Conservation (phyloP, 2,329 filamentous ascomycete genomes). For the Fusarium xyrophilum region DNA sequence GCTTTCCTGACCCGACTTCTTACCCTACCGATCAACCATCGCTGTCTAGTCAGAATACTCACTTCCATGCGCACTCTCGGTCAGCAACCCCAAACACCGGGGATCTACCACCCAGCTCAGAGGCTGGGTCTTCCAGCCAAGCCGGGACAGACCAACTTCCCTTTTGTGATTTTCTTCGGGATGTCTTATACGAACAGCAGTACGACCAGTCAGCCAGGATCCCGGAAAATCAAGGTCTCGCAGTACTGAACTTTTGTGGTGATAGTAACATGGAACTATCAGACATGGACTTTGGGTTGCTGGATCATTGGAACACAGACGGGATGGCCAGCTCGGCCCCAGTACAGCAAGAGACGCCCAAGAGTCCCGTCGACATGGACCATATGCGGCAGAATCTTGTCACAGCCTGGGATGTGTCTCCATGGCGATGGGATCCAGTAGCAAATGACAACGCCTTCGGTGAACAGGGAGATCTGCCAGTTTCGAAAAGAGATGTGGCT, state of each 20-base stretch:
- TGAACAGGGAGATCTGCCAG: slow-evolving; percentile 55
- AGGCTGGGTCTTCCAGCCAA: slow-evolving; percentile 16
- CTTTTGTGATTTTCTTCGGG: slow-evolving; percentile 59
- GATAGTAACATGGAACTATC: slow-evolving; percentile 59
- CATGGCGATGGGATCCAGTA: slow-evolving; percentile 58
- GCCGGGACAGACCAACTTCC: slow-evolving; percentile 49
- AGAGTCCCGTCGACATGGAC: slow-evolving; percentile 51
- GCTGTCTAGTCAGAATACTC: slow-evolving; percentile 21
- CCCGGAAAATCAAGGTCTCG: slow-evolving; percentile 51
- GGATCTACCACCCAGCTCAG: slow-evolving; percentile 27
- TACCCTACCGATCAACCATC: slow-evolving; percentile 22
- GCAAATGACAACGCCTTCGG: slow-evolving; percentile 53
- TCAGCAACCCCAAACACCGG: slow-evolving; percentile 33
- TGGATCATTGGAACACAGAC: slow-evolving; percentile 57
- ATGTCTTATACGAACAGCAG: slow-evolving; percentile 58
- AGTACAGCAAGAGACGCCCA: slow-evolving; percentile 35
- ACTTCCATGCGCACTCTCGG: slow-evolving; percentile 25
- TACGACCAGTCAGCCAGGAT: slow-evolving; percentile 46
- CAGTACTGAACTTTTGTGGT: slow-evolving; percentile 59
- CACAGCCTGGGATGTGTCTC: slow-evolving; percentile 58
- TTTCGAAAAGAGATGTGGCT: slow-evolving; percentile 50
- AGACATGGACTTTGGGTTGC: slow-evolving; percentile 59
- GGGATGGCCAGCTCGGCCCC: slow-evolving; percentile 44
- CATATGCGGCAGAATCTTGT: slow-evolving; percentile 57
- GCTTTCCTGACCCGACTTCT: slow-evolving; percentile 7